phyloP scores from a whole-genome alignment of 2,329 filamentous ascomycete species.

The Arthrinium phaeospermum region DNA sequence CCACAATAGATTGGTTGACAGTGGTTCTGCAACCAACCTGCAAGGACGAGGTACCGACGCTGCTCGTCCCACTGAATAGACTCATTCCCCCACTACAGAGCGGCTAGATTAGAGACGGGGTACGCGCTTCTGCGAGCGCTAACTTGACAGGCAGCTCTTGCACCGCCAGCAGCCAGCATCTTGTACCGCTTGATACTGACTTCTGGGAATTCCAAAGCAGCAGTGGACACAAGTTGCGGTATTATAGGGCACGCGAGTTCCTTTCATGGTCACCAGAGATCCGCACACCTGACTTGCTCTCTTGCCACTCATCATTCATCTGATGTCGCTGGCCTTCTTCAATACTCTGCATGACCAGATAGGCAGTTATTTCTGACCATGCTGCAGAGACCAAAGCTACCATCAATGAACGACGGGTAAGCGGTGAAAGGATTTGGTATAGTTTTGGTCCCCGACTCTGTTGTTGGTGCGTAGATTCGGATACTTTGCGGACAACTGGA shows the following conservation, averaged over 20 bases:
- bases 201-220: background rate
- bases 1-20: constrained; percentile 12
- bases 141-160: background rate
- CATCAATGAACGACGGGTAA: no score
- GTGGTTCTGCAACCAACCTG: background rate
- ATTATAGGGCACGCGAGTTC: background rate
- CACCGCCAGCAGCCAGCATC: background rate
- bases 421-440: background rate
- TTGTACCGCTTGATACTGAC: background rate
- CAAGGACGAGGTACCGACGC: background rate
- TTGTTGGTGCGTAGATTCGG: background rate
- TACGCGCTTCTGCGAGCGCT: background rate
- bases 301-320: background rate
- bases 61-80: background rate
- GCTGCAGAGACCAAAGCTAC: background rate
- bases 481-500: background rate
- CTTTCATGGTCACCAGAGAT: background rate
- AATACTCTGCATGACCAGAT: background rate
- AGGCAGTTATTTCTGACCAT: background rate
- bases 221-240: background rate
- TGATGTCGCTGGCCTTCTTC: background rate
- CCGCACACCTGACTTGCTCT: background rate
- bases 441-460: background rate
- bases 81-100: background rate
- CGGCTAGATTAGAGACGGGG: background rate